Evolutionary conservation across 257 asterid genomes (phyloP).

Genomic region (Penstemon eatonii): DNA sequence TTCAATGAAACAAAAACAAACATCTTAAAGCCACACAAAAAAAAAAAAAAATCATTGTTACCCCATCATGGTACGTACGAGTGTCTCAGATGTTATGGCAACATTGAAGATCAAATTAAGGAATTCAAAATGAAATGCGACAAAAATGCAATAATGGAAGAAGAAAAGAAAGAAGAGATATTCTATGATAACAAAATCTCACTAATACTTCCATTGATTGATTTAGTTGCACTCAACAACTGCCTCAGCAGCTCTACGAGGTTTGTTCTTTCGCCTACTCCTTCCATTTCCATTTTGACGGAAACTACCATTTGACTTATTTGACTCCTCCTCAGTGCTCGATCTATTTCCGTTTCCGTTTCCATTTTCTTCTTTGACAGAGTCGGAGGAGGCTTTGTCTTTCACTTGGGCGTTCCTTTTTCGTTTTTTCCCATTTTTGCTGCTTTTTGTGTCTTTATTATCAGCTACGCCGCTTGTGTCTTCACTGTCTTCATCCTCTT

Average conservation of each 20-base stretch:
- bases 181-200: slow-evolving; percentile 20
- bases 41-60: neutral
- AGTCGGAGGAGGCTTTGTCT: slow-evolving; percentile 35
- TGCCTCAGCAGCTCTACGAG: slow-evolving; percentile 68
- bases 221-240: slow-evolving; percentile 54
- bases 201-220: neutral
- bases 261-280: slow-evolving; percentile 55
- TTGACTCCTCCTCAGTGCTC: slow-evolving; percentile 35
- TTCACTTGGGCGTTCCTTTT: slow-evolving; percentile 28
- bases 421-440: slow-evolving; percentile 39
- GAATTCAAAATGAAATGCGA: neutral
- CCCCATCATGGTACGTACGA: neutral
- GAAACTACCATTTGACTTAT: slow-evolving; percentile 33
- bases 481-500: slow-evolving; percentile 38
- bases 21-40: slow-evolving; percentile 2
- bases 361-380: slow-evolving; percentile 40
- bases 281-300: slow-evolving; percentile 30
- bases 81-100: slow-evolving; percentile 22
- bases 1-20: neutral
- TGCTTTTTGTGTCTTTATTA: slow-evolving; percentile 31
- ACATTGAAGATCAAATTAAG: slow-evolving; percentile 10
- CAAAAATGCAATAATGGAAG: slow-evolving; percentile 8
- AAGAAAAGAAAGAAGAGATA: neutral
- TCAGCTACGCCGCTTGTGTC: slow-evolving; percentile 29
- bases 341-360: slow-evolving; percentile 35